Conservation (phyloP, 208 protist species). For the Crithidia sp. region DNA sequence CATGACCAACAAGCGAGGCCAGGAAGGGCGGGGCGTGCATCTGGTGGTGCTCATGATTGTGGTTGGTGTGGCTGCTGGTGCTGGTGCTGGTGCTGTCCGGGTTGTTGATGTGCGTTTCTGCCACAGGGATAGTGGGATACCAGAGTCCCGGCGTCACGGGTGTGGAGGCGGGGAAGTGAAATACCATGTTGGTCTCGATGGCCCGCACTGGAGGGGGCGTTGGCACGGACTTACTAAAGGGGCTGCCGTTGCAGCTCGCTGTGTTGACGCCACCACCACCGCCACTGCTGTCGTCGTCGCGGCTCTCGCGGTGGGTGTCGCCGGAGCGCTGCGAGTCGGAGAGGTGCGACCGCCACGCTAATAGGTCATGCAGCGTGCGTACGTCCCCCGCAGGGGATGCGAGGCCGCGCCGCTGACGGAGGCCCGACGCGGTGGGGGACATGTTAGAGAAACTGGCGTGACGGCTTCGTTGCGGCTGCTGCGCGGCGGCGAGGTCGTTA, state of each 20-base stretch:
- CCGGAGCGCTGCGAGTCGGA: neutral
- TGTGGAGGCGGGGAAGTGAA: neutral
- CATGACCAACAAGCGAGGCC: neutral
- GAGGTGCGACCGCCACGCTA: conserved; percentile 25
- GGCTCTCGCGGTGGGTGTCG: neutral
- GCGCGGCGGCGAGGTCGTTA: too few relatives aligned
- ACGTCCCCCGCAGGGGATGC: conserved; percentile 6
- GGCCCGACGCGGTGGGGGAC: neutral
- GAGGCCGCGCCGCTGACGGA: neutral
- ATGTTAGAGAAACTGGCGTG: neutral
- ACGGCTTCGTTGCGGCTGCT: neutral
- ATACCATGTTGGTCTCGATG: neutral
- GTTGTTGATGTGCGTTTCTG: too few relatives aligned
- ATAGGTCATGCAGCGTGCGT: conserved; percentile 11
- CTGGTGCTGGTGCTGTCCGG: too few relatives aligned
- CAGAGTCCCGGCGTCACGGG: conserved; percentile 3
- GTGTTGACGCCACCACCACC: too few relatives aligned
- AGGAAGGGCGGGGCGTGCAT: neutral
- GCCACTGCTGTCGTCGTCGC: neutral
- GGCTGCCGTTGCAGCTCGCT: neutral
- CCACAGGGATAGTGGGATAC: neutral
- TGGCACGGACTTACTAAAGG: neutral
- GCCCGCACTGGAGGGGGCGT: neutral
- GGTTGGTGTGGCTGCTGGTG: too few relatives aligned
- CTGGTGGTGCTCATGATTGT: neutral